Conservation (phyloP, 139 green algal species). For the Edaphochlamys debaryana region DNA sequence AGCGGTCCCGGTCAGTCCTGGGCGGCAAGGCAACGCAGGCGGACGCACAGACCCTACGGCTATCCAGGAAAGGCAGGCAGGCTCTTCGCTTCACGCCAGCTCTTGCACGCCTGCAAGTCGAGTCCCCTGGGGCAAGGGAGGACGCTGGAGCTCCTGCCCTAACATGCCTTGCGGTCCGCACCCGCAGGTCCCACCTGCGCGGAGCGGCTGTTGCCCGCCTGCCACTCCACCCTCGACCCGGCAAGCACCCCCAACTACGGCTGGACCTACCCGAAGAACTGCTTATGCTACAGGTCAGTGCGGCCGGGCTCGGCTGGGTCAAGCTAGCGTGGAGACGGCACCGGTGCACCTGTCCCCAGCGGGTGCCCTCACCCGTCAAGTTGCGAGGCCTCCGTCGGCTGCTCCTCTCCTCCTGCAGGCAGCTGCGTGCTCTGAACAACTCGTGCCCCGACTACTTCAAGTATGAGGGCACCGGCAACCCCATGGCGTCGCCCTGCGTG, state of each 20-base stretch:
- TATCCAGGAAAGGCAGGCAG: too few relatives aligned
- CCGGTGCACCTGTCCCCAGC: neutral
- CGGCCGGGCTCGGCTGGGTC: too few relatives aligned
- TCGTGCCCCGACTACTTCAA: constrained; percentile 13
- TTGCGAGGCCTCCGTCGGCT: neutral
- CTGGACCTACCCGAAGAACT: constrained; percentile 32
- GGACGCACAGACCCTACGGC: too few relatives aligned
- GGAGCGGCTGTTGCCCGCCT: constrained; percentile 24
- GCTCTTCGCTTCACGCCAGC: neutral
- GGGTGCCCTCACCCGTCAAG: neutral
- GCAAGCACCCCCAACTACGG: constrained; percentile 16
- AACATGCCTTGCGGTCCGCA: neutral
- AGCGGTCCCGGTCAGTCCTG: too few relatives aligned
- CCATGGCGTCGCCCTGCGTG: constrained; percentile 2
- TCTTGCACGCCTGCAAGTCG: neutral
- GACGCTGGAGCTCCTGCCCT: neutral
- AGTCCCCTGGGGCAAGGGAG: neutral
- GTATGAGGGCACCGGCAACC: neutral
- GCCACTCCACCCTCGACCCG: constrained; percentile 2
- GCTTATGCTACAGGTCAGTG: neutral
- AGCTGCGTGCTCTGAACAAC: neutral
- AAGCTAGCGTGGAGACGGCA: neutral
- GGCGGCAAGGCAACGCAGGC: too few relatives aligned
- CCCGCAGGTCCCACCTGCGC: constrained; percentile 23
- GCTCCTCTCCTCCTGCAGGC: neutral